These are phyloP conservation scores for Serpula lacrymans DNA, from an alignment of 768 basidiomycete species.

Conservation along the genomic window DNA sequence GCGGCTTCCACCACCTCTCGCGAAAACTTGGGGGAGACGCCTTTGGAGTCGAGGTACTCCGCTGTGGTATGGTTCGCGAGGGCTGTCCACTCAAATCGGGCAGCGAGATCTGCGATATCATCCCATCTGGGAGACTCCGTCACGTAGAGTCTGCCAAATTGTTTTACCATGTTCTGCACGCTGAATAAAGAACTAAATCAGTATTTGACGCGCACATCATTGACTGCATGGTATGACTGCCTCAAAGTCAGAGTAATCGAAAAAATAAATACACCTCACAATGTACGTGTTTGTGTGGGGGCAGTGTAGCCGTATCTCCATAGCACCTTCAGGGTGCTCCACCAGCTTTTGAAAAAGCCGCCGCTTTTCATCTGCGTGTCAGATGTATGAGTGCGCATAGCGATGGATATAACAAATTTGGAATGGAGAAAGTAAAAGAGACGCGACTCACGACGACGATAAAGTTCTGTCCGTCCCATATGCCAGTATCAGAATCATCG, in stretches of 20 bases:
- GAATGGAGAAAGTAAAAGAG: not conserved
- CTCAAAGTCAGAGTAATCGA: not conserved
- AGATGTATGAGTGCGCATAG: conserved; percentile 6
- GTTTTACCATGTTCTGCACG: conserved; percentile 51
- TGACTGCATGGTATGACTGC: too few relatives aligned
- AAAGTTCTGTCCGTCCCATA: conserved; percentile 84
- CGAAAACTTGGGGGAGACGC: conserved; percentile 56
- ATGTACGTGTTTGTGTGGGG: conserved; percentile 51
- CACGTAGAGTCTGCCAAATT: conserved; percentile 55
- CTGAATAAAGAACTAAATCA: conserved; percentile 30
- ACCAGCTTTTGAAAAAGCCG: conserved; percentile 45
- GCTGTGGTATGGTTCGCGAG: conserved; percentile 48
- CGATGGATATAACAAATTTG: not conserved
- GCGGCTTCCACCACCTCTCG: conserved; percentile 76
- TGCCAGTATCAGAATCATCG: conserved; percentile 47
- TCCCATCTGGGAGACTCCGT: conserved; percentile 56
- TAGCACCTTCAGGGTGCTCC: conserved; percentile 69
- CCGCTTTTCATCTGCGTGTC: conserved; percentile 47
- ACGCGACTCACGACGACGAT: conserved; percentile 52
- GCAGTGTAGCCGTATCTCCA: conserved; percentile 74
- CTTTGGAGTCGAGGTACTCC: conserved; percentile 53
- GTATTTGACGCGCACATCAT: too few relatives aligned
- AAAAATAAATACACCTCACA: conserved; percentile 38
- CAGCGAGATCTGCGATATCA: conserved; percentile 55
- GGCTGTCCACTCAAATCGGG: conserved; percentile 46